Conservation (phyloP, 2,329 filamentous ascomycete species). For the Penicillium frequentans region DNA sequence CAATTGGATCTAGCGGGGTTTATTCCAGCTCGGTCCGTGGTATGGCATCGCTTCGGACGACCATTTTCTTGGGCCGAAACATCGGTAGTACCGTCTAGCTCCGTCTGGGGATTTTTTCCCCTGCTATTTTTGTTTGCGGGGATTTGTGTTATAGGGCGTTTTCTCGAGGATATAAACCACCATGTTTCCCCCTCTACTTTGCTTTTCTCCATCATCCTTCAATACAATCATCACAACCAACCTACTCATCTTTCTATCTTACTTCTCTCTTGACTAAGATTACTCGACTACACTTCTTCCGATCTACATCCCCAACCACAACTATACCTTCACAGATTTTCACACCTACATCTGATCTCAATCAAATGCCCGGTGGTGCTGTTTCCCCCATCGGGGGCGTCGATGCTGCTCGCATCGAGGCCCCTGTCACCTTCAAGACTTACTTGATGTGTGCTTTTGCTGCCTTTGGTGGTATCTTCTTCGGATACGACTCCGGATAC, state of each 20-base stretch:
- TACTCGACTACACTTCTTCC: neutral
- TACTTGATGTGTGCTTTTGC: slow-evolving; percentile 63
- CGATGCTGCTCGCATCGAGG: slow-evolving; percentile 58
- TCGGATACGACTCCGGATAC: slow-evolving; percentile 60
- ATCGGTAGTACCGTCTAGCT: neutral
- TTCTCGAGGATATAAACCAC: neutral
- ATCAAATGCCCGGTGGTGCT: slow-evolving; percentile 28
- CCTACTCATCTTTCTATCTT: neutral
- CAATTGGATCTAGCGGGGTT: slow-evolving; percentile 7
- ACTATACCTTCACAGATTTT: neutral
- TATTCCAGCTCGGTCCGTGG: slow-evolving; percentile 4
- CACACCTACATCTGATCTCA: neutral
- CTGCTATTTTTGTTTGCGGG: neutral
- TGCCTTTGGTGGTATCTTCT: slow-evolving; percentile 61
- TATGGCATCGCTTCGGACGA: neutral
- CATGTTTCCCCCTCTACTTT: slow-evolving; percentile 1
- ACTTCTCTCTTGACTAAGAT: neutral
- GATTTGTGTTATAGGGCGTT: neutral
- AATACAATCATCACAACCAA: neutral
- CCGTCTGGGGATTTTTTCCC: neutral
- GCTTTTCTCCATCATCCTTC: neutral
- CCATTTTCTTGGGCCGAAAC: slow-evolving; percentile 4
- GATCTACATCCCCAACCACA: neutral
- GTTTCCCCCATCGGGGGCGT: slow-evolving; percentile 36
- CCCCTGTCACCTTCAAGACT: slow-evolving; percentile 59